These are phyloP conservation scores for Triticum turgidum DNA, from an alignment of 176 grass and related monocot species.

Conservation along the genomic window DNA sequence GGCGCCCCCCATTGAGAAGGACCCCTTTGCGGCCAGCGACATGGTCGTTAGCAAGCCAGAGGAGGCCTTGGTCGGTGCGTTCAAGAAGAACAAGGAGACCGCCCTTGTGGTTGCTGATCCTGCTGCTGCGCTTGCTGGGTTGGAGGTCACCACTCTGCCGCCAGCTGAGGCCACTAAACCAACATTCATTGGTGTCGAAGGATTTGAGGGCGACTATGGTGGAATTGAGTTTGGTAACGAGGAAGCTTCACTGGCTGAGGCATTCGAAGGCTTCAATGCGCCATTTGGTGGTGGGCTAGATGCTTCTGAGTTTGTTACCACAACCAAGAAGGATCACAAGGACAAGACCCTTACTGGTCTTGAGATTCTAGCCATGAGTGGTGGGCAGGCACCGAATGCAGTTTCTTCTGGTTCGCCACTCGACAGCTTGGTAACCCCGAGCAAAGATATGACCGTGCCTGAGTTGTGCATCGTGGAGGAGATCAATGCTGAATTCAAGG, in stretches of 20 bases:
- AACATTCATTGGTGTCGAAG: slow-evolving; percentile 83
- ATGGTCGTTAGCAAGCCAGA: slow-evolving; percentile 78
- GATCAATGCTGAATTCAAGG: slow-evolving; percentile 88
- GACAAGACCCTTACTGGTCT: slow-evolving; percentile 69
- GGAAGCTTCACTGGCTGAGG: slow-evolving; percentile 83
- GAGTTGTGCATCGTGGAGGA: slow-evolving; percentile 85
- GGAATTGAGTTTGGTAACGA: slow-evolving; percentile 95
- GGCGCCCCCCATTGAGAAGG: slow-evolving; percentile 58
- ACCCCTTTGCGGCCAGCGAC: slow-evolving; percentile 92
- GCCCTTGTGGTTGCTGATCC: slow-evolving; percentile 64
- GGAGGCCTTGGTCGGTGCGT: slow-evolving; percentile 81
- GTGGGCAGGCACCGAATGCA: slow-evolving; percentile 41
- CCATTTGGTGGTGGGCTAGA: slow-evolving; percentile 97
- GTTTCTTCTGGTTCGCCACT: slow-evolving; percentile 38
- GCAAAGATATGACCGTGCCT: slow-evolving; percentile 71
- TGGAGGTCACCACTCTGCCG: slow-evolving; percentile 85
- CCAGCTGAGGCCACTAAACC: slow-evolving; percentile 92
- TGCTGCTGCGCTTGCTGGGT: slow-evolving; percentile 75
- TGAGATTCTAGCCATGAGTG: slow-evolving; percentile 68
- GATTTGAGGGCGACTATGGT: slow-evolving; percentile 96
- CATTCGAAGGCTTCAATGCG: slow-evolving; percentile 90
- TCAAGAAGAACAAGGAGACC: slow-evolving; percentile 89
- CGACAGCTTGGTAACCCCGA: slow-evolving; percentile 74
- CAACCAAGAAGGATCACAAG: slow-evolving; percentile 72
- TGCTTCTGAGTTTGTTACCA: slow-evolving; percentile 95